Evolutionary conservation across 2,329 filamentous ascomycete species (phyloP).

Genomic region (Alternaria arbusti): DNA sequence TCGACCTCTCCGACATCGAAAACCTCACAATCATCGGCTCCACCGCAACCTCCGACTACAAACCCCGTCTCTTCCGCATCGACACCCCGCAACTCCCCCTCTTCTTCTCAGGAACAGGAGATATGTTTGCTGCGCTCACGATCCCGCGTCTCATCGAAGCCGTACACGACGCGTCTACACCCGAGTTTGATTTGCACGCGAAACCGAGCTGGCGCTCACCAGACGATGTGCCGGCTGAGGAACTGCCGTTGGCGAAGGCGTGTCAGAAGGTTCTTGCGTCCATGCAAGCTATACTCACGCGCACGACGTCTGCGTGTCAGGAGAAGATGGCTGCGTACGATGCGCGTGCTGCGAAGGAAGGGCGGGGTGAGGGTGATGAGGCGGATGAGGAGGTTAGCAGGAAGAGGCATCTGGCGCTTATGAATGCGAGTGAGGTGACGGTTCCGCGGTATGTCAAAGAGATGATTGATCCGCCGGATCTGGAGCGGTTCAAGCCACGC

Average conservation of each 20-base stretch:
- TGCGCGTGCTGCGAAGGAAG: slow-evolving; percentile 55
- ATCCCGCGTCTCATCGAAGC: slow-evolving; percentile 88
- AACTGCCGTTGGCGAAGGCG: slow-evolving; percentile 83
- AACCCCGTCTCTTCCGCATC: slow-evolving; percentile 85
- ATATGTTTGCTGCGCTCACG: slow-evolving; percentile 96
- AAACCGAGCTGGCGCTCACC: slow-evolving; percentile 75
- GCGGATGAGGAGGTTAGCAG: slow-evolving; percentile 57
- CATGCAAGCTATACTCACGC: slow-evolving; percentile 84
- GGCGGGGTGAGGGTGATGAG: slow-evolving; percentile 52
- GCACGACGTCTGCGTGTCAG: slow-evolving; percentile 70
- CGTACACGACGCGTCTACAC: slow-evolving; percentile 57
- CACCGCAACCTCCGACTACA: slow-evolving; percentile 68
- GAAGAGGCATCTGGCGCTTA: slow-evolving; percentile 70
- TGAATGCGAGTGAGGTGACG: slow-evolving; percentile 86
- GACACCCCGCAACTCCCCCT: slow-evolving; percentile 86
- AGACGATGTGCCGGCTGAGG: slow-evolving; percentile 70
- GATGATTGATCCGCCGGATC: slow-evolving; percentile 71
- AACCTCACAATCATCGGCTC: slow-evolving; percentile 78
- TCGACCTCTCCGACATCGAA: slow-evolving; percentile 22
- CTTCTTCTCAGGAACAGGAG: slow-evolving; percentile 95
- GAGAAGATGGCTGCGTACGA: slow-evolving; percentile 63
- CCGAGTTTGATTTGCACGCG: slow-evolving; percentile 54
- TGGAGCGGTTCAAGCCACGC: slow-evolving; percentile 65
- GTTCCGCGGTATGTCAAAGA: slow-evolving; percentile 77
- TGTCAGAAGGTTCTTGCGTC: slow-evolving; percentile 86